Evolutionary conservation across 2,329 filamentous ascomycete genomes (phyloP).

Genomic region (Ophiostoma piceae): DNA sequence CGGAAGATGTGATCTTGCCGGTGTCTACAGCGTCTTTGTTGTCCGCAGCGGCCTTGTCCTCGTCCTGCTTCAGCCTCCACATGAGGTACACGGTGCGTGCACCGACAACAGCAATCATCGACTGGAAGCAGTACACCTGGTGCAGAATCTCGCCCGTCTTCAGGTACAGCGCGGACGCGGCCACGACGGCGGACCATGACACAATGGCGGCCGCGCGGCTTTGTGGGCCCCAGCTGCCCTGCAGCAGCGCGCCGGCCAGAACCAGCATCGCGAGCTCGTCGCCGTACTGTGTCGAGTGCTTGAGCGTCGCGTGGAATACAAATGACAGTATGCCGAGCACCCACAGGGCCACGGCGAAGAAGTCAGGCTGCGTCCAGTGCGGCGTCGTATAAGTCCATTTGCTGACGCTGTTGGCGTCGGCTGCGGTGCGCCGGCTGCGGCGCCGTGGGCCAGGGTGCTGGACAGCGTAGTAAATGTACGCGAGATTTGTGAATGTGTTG

Average conservation of each 20-base stretch:
- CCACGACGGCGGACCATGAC: slow-evolving; percentile 38
- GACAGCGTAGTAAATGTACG: slow-evolving; percentile 44
- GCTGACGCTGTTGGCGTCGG: not conserved
- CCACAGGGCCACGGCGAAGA: slow-evolving; percentile 40
- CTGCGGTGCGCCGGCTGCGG: not conserved
- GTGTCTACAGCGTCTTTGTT: not conserved
- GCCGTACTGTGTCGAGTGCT: slow-evolving; percentile 41
- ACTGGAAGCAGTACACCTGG: slow-evolving; percentile 39
- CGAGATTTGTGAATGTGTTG: slow-evolving; percentile 48
- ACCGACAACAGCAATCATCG: slow-evolving; percentile 34
- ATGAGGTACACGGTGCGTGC: slow-evolving; percentile 37
- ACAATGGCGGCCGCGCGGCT: slow-evolving; percentile 39
- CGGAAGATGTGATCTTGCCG: not conserved
- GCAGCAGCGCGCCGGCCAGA: slow-evolving; percentile 48
- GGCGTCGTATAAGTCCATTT: not conserved
- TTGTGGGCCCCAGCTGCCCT: slow-evolving; percentile 42
- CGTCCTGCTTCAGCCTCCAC: slow-evolving; percentile 20
- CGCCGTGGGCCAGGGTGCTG: slow-evolving; percentile 33
- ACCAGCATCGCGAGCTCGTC: slow-evolving; percentile 58
- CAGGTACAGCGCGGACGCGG: slow-evolving; percentile 42
- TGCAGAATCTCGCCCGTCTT: slow-evolving; percentile 41
- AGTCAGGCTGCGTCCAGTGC: slow-evolving; percentile 33
- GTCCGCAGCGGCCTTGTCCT: slow-evolving; percentile 19
- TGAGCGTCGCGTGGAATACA: slow-evolving; percentile 43
- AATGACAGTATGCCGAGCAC: slow-evolving; percentile 41